These are phyloP conservation scores for Xylaria sp. DNA, from an alignment of 2,329 filamentous ascomycete genomes.

Conservation along the genomic window DNA sequence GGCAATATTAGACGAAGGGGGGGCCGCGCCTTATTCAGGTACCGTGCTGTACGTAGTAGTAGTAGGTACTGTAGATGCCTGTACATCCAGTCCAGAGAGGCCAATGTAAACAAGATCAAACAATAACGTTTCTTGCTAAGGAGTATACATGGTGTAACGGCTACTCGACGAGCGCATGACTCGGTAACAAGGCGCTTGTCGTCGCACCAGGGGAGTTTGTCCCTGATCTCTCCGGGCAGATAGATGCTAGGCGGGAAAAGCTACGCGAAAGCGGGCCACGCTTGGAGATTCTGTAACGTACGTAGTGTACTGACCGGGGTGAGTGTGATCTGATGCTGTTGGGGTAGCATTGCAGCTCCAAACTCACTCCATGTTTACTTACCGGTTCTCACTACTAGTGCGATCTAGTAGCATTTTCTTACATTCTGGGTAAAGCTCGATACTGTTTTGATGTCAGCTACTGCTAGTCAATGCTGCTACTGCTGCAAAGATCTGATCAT, in stretches of 20 bases:
- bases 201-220: conserved; percentile 18
- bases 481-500: conserved; percentile 24
- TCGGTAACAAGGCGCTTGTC: conserved; percentile 7
- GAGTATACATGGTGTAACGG: conserved; percentile 3
- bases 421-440: too few relatives aligned
- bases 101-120: conserved; percentile 1
- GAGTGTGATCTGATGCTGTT: conserved; percentile 39
- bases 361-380: conserved; percentile 37
- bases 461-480: conserved; percentile 13
- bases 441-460: too few relatives aligned
- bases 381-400: conserved; percentile 23
- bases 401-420: too few relatives aligned
- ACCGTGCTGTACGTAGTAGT: background rate
- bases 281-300: conserved; percentile 44
- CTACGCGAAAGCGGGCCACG: conserved; percentile 37
- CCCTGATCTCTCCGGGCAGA: conserved; percentile 21
- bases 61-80: background rate
- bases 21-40: background rate
- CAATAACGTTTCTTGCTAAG: background rate
- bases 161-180: conserved; percentile 17
- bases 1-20: background rate
- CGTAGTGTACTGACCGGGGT: conserved; percentile 37
- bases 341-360: conserved; percentile 43
- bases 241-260: conserved; percentile 27
- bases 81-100: background rate